Evolutionary conservation across 2,329 filamentous ascomycete genomes (phyloP), one percentile per base, ranked within the genome.

Genomic region (Aureobasidium subglaciale): DNA sequence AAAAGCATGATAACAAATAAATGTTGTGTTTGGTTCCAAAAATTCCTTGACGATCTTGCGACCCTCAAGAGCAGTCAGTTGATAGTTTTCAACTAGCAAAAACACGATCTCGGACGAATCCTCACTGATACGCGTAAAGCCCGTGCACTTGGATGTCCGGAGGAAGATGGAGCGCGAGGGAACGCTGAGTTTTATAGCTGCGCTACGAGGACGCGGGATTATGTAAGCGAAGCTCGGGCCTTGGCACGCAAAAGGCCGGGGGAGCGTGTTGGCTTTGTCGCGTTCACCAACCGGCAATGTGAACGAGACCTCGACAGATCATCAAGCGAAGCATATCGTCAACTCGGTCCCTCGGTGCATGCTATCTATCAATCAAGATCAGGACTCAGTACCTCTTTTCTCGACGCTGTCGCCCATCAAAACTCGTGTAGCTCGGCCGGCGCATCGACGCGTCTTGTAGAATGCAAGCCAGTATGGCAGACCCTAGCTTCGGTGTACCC

Each of bases 11-110:
- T 70, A 63, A 68, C 60, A 60, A 62, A n/a, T 65, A 48, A 45
- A 20, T 48, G 18, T 48, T 48, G 43, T 35, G 43, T 35, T 22
- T 48, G 30, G 65, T 78, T 80, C 75, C 85, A 89, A 90, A 90
- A 85, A 90, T 90, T 90, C 86, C 85, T 79, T 80, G 76, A 75
- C 81, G 80, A 79, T 13, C 29, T n/a, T 30, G 77, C 79, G 81
- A 80, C 84, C 82, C 81, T 79, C 74, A 79, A 77, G 78, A 90
- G 86, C 78, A 78, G 86, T 88, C 86, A 87, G 64, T 65, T 81
- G 78, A 77, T 87, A 88, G 85, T 87, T 88, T 87, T 87, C 85
- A 88, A 88, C 85, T 87, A 89, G 86, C 86, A 89, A 88, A 87
- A 88, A 88, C 80, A 81, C 81, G 80, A 82, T 83, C 85, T 90